A percentile compares a stretch with the other conserved stretches of the same genome.
These are phyloP conservation scores for Trametes punicea DNA, from an alignment of 768 basidiomycete genomes.

Conservation along the genomic window DNA sequence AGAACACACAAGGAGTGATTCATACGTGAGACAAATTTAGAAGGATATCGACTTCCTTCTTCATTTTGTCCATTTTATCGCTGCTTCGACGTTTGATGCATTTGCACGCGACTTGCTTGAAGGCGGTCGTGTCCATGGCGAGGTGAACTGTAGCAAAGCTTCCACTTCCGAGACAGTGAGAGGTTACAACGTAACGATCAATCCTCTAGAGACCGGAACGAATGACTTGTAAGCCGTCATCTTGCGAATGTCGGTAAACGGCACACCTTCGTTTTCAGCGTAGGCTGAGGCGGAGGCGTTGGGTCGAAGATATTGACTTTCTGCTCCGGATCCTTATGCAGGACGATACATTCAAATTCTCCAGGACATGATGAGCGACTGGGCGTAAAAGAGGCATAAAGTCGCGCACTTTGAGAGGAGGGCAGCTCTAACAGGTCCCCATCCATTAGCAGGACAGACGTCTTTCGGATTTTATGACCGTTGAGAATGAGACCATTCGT, in stretches of 20 bases:
- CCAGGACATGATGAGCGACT: not conserved
- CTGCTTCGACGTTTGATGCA: slow-evolving; percentile 66
- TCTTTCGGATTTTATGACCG: slow-evolving; percentile 61
- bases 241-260: not conserved
- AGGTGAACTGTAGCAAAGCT: slow-evolving; percentile 82
- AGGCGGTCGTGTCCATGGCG: slow-evolving; percentile 59
- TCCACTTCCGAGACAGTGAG: slow-evolving; percentile 76
- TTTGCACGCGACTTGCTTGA: slow-evolving; percentile 81
- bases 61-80: slow-evolving; percentile 55
- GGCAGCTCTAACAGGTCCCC: slow-evolving; percentile 70
- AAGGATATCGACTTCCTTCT: slow-evolving; percentile 78
- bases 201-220: slow-evolving; percentile 45
- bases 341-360: slow-evolving; percentile 69
- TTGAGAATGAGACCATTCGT: slow-evolving; percentile 75
- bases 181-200: slow-evolving; percentile 69
- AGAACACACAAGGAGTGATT: not conserved
- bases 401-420: slow-evolving; percentile 51
- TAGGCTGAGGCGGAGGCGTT: slow-evolving; percentile 51
- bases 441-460: slow-evolving; percentile 71
- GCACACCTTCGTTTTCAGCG: slow-evolving; percentile 46
- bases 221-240: not conserved
- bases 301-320: slow-evolving; percentile 59
- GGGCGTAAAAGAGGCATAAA: not conserved
- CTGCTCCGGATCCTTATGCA: slow-evolving; percentile 50
- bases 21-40: slow-evolving; percentile 69